Evolutionary conservation across 2,329 filamentous ascomycete species (phyloP), one percentile per base, ranked within the genome.

Genomic region (Stemphylium beticola): DNA sequence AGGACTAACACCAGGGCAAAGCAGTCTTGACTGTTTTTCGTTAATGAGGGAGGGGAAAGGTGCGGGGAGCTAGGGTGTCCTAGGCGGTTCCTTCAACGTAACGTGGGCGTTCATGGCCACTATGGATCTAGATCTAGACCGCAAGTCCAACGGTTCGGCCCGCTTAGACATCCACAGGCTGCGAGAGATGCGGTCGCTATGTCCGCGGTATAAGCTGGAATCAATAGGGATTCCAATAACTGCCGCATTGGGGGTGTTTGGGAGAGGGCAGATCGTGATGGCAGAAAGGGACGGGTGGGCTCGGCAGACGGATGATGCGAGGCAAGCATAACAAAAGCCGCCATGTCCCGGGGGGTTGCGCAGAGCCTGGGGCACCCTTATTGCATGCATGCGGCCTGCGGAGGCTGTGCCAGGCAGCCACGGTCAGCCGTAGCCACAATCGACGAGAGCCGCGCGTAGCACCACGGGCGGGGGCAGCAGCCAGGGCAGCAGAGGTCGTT

Each of bases 101-200:
- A 44, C 41, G 31, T 33, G 41, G 41, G 41, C 5, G 41, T 50
- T 50, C 40, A 45, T 33, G 45, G 36, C 29, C 41, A n/a, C n/a
- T n/a, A 31, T 33, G 24, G 45, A 39, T 55, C 42, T 57, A 51
- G 55, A 48, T 55, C 50, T 57, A 51, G 55, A 48, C 51, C 46
- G n/a, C 18, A 24, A 51, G 26, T 32, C 37, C 37, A 41, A 43
- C 55, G 55, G 51, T 55, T 47, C 55, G 55, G 46, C 45, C 55
- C 55, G 55, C 49, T 40, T 17, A 41, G 44, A 36, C 24, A 40
- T 41, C 29, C 39, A 55, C 40, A 54, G 50, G 44, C 54, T 46
- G 37, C 36, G 51, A 40, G 42, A 14, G 43, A 32, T 39, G 55
- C 45, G 46, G 51, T 53, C 20, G 42, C 46, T 45, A 50, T 22